Evolutionary conservation across 768 basidiomycete species (phyloP).

Genomic region (Suillus clintonianus): DNA sequence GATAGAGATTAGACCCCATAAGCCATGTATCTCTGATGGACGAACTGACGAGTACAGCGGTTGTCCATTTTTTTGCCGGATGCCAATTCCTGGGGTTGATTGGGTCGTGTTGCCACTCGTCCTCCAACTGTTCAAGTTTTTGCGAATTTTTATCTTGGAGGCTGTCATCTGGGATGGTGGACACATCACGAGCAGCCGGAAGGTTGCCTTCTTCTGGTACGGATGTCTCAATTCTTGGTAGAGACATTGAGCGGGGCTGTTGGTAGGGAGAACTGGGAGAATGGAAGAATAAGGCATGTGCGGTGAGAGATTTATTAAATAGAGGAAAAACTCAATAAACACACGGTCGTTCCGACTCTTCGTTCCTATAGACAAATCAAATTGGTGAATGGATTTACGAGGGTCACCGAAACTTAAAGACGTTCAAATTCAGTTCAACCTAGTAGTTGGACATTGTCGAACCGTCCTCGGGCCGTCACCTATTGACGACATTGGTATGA

Average conservation of each 20-base stretch:
- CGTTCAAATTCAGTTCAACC: no score
- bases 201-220: background rate
- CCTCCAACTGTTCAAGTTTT: background rate
- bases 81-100: background rate
- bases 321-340: background rate
- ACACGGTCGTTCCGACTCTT: no score
- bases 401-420: no score
- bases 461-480: no score
- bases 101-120: slow-evolving; percentile 56
- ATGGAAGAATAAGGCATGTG: background rate
- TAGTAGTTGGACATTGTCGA: no score
- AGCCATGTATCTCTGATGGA: background rate
- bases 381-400: no score
- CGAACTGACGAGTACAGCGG: slow-evolving; percentile 43
- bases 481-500: no score
- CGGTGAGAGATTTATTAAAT: background rate
- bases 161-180: background rate
- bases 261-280: background rate
- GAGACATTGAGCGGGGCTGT: background rate
- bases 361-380: no score
- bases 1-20: background rate
- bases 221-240: background rate
- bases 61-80: background rate
- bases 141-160: background rate
- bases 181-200: background rate